Conservation (phyloP, 495 filamentous ascomycete species). For the Penicillium goetzii region DNA sequence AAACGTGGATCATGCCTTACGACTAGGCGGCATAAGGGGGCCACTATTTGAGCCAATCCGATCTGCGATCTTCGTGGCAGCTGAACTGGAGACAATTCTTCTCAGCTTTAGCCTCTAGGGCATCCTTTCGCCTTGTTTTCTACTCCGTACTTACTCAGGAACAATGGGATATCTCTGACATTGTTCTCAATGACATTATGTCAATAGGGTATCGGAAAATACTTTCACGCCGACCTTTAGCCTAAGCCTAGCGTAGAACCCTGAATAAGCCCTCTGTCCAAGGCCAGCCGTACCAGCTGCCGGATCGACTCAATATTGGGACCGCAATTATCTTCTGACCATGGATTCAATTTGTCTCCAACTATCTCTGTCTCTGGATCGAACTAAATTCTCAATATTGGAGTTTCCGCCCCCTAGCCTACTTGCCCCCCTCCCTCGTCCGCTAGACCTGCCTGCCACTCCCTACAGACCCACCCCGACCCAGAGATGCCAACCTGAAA, state of each 20-base stretch:
- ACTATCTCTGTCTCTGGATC: background rate
- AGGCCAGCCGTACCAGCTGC: slow-evolving; percentile 17
- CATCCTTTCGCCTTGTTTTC: background rate
- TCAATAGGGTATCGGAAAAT: slow-evolving; percentile 14
- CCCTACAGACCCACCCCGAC: slow-evolving; percentile 3
- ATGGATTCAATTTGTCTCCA: slow-evolving; percentile 18
- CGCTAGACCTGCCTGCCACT: slow-evolving; percentile 6
- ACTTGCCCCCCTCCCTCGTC: background rate
- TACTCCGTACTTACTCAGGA: background rate
- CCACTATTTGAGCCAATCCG: slow-evolving; percentile 18
- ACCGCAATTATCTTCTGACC: slow-evolving; percentile 16
- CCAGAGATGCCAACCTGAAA: slow-evolving; percentile 15
- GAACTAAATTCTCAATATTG: background rate
- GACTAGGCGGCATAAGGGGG: slow-evolving; percentile 16
- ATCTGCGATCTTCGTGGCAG: slow-evolving; percentile 36
- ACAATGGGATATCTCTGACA: background rate
- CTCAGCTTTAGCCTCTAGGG: background rate
- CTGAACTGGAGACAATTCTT: background rate
- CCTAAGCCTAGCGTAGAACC: background rate
- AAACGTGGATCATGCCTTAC: slow-evolving; percentile 31
- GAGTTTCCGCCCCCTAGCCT: background rate
- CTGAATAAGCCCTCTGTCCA: background rate
- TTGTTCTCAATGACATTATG: slow-evolving; percentile 4
- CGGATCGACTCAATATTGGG: slow-evolving; percentile 25
- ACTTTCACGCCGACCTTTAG: slow-evolving; percentile 16